Base-by-base conservation (phyloP, 441 rosid genomes). In the Populus hybrid region DNA sequence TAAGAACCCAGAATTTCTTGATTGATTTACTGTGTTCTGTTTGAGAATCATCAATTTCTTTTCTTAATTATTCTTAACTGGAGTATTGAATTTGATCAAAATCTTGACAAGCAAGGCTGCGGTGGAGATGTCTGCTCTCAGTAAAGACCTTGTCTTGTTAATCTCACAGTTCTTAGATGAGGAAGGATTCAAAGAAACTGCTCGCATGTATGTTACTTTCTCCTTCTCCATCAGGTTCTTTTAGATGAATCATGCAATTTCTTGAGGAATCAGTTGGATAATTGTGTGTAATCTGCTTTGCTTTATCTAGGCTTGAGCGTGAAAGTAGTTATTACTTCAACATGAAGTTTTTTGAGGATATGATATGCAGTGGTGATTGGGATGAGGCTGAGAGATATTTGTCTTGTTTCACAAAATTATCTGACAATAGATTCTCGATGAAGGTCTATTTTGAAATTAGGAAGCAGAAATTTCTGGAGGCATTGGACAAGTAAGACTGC, bases 381-480 rank as follows among this genome's bases (percentile, higher is more conserved):
- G 84, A 84, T 21, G 88, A 82, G 75, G 91, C 83, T 66, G 94
- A 89, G 87, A 85, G 76, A 76, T 87, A 89, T 84, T 85, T 90
- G 8, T 84, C 86, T 23, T 85, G 90, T 59, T 89, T 89, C 83
- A 89, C 87, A 1, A 84, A 79, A 26, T 67, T 87, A 26, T 80
- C 77, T 16, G 92, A 88, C 67, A 84, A 90, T 46, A 79, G 76
- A 71, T 82, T 83, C 78, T 90, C 94, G 1, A 87, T 78, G 67
- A 90, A 87, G 87, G 86, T 90, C 71, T 89, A 76, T 78, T 89
- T 90, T n/a, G 90, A 86, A 74, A 84, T 90, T 78, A 83, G 91
- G 82, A 90, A 90, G 84, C 90, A 84, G 84, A 88, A 90, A 11
- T 90, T 83, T 69, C 85, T 90, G 0, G 94, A 90, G 84, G 87